Evolutionary conservation across 805 yeast species (phyloP).

Genomic region (Tanozyma kutaoensis): DNA sequence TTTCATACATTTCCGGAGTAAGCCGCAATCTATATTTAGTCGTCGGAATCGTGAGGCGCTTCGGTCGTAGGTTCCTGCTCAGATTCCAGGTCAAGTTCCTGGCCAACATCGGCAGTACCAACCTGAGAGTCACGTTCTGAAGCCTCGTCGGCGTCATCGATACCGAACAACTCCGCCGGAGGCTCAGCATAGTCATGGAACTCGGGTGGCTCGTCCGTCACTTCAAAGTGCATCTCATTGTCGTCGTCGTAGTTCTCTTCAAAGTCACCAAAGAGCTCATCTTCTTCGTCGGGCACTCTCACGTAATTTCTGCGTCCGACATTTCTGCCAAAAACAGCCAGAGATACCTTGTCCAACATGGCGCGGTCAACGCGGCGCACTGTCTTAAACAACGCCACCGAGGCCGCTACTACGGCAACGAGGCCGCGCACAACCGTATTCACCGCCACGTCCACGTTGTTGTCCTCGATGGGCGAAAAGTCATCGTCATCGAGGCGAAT

Average conservation of each 20-base stretch:
- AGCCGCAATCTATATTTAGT: too few relatives aligned
- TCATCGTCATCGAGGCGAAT: conserved; percentile 67
- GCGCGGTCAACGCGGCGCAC: conserved; percentile 18
- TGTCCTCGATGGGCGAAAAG: conserved; percentile 49
- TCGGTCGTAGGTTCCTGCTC: too few relatives aligned
- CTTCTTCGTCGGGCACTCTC: conserved; percentile 27
- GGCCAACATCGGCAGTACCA: neutral
- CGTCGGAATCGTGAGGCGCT: too few relatives aligned
- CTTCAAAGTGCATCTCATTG: conserved; percentile 11
- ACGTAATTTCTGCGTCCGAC: conserved; percentile 28
- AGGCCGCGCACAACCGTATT: conserved; percentile 50
- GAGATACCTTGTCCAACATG: conserved; percentile 16
- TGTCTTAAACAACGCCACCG: conserved; percentile 20
- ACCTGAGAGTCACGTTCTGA: neutral
- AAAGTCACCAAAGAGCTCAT: conserved; percentile 26
- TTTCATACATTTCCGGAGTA: too few relatives aligned
- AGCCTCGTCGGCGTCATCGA: neutral
- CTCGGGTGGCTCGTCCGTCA: conserved; percentile 8
- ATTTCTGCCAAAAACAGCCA: conserved; percentile 19
- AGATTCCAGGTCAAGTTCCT: too few relatives aligned
- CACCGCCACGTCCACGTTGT: conserved; percentile 42
- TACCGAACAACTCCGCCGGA: conserved; percentile 6
- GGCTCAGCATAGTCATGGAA: conserved; percentile 4
- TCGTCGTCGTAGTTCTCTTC: conserved; percentile 28
- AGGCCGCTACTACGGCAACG: conserved; percentile 30